Evolutionary conservation across 139 green algal genomes (phyloP).

Genomic region (Micromonas pusilla): DNA sequence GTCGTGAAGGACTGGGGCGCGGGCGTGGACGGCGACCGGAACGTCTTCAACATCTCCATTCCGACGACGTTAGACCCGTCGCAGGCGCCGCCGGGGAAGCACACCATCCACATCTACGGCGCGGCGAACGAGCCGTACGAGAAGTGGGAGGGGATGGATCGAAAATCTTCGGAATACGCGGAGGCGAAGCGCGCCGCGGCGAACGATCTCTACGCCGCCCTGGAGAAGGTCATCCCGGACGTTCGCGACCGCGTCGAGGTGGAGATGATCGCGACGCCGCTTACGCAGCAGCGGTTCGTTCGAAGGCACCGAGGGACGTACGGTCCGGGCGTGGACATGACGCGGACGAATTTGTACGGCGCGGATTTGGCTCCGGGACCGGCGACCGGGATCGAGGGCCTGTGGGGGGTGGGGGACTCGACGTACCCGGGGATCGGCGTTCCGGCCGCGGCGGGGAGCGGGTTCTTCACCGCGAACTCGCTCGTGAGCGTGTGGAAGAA

Average conservation of each 20-base stretch:
- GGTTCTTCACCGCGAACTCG: constrained; percentile 55
- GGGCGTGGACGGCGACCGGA: constrained; percentile 29
- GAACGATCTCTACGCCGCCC: constrained; percentile 39
- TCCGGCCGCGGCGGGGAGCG: constrained; percentile 69
- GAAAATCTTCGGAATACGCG: background rate
- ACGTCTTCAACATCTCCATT: constrained; percentile 61
- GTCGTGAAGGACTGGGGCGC: constrained; percentile 64
- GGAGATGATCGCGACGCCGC: constrained; percentile 58
- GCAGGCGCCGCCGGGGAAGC: constrained; percentile 55
- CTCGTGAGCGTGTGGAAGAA: constrained; percentile 12
- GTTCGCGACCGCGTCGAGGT: constrained; percentile 56
- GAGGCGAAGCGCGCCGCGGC: constrained; percentile 51
- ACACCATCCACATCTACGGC: constrained; percentile 51
- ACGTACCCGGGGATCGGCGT: constrained; percentile 82
- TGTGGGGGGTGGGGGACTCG: constrained; percentile 61
- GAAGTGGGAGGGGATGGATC: constrained; percentile 47
- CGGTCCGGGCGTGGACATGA: constrained; percentile 44
- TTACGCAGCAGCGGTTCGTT: constrained; percentile 44
- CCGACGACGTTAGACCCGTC: constrained; percentile 61
- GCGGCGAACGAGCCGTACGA: constrained; percentile 64
- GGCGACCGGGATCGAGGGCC: constrained; percentile 50
- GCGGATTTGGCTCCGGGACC: background rate
- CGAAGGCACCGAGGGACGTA: constrained; percentile 45
- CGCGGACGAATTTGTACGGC: background rate
- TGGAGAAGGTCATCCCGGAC: constrained; percentile 73